These are phyloP conservation scores for Scedosporium boydii DNA, from an alignment of 2,329 filamentous ascomycete genomes.

Conservation along the genomic window DNA sequence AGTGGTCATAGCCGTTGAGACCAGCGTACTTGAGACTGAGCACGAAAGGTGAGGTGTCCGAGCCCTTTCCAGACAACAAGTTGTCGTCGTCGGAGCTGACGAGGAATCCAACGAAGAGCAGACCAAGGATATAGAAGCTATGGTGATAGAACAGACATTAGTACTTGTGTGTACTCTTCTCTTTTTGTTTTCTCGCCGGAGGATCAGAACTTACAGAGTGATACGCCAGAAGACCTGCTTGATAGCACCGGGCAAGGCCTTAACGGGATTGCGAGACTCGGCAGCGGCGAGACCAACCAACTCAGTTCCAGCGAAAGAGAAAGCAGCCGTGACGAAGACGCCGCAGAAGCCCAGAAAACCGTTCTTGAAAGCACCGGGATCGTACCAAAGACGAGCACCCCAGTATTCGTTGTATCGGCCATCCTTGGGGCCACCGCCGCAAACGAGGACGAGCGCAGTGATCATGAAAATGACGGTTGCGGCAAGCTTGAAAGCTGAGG, in stretches of 20 bases:
- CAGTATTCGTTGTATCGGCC: slow-evolving; percentile 30
- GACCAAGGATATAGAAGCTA: slow-evolving; percentile 35
- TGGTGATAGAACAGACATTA: background rate
- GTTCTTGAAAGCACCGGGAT: slow-evolving; percentile 49
- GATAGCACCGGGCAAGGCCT: slow-evolving; percentile 66
- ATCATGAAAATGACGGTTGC: slow-evolving; percentile 55
- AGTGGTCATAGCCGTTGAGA: slow-evolving; percentile 35
- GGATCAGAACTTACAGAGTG: slow-evolving; percentile 20
- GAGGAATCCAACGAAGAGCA: slow-evolving; percentile 38
- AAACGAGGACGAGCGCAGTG: slow-evolving; percentile 45
- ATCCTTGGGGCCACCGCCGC: slow-evolving; percentile 43
- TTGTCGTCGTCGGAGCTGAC: slow-evolving; percentile 30
- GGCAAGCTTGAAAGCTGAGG: slow-evolving; percentile 44
- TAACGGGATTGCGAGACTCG: slow-evolving; percentile 56
- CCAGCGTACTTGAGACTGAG: slow-evolving; percentile 34
- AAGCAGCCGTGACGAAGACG: slow-evolving; percentile 61
- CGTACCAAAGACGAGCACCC: slow-evolving; percentile 33
- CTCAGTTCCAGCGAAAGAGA: slow-evolving; percentile 59
- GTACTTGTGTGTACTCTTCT: background rate
- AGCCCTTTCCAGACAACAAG: slow-evolving; percentile 28
- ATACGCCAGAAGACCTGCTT: slow-evolving; percentile 60
- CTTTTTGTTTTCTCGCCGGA: too few species aligned
- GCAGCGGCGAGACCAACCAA: slow-evolving; percentile 61
- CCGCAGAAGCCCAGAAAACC: slow-evolving; percentile 62
- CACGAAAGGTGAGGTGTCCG: slow-evolving; percentile 39